A percentile compares a stretch with the other conserved stretches of the same genome.
These are phyloP conservation scores for Biscutella auriculata DNA, from an alignment of 441 rosid species.

Conservation along the genomic window DNA sequence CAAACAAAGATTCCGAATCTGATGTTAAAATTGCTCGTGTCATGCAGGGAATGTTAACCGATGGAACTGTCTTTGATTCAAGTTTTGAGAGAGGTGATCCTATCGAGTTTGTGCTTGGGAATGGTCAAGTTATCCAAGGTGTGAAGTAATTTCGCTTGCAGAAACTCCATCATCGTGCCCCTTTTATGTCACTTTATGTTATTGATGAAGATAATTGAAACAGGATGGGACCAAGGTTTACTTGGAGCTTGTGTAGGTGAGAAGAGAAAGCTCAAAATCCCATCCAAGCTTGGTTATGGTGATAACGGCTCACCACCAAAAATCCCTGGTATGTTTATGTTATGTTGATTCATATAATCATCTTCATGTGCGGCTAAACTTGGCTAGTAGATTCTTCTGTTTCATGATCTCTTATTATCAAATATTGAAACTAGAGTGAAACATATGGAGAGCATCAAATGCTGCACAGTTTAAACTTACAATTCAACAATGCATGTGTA, in stretches of 20 bases:
- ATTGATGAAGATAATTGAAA: background rate
- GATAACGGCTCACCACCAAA: slow-evolving; percentile 79
- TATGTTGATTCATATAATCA: background rate
- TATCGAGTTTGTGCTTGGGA: slow-evolving; percentile 81
- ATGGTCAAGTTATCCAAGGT: slow-evolving; percentile 93
- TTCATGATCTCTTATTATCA: background rate
- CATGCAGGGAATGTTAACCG: slow-evolving; percentile 74
- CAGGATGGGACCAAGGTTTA: slow-evolving; percentile 96
- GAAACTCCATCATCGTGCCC: background rate
- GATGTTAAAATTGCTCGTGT: background rate
- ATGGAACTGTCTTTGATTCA: slow-evolving; percentile 85
- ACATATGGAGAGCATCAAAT: too few relatives aligned
- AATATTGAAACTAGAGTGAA: too few relatives aligned
- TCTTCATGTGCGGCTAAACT: background rate
- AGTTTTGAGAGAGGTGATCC: slow-evolving; percentile 94
- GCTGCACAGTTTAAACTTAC: background rate
- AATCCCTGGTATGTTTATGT: slow-evolving; percentile 56
- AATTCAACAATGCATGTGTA: background rate
- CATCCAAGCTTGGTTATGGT: slow-evolving; percentile 81
- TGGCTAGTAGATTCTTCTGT: background rate
- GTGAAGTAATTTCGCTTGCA: background rate
- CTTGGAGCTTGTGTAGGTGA: slow-evolving; percentile 79
- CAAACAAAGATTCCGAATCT: background rate
- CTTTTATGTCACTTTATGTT: background rate
- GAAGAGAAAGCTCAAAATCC: slow-evolving; percentile 86